Evolutionary conservation across 2,329 filamentous ascomycete genomes (phyloP).

Genomic region (Colletotrichum scovillei): DNA sequence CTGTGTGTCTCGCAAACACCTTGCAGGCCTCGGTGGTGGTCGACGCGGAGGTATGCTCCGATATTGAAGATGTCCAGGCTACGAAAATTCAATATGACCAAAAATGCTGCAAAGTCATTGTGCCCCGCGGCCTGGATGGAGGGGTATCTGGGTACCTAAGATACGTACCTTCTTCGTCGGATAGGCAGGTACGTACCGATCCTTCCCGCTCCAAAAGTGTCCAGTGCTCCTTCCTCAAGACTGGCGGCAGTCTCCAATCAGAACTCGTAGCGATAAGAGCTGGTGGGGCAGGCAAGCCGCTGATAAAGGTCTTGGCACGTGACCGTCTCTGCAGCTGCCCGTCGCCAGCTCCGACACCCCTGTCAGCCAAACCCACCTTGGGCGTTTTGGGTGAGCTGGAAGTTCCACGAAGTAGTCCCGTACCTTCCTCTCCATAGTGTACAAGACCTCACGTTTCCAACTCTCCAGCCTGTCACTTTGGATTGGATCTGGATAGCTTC

Average conservation of each 20-base stretch:
- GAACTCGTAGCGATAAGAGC: neutral
- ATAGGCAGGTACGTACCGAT: neutral
- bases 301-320: conserved; percentile 15
- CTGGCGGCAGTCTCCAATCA: neutral
- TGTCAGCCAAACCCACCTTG: conserved; percentile 29
- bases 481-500: conserved; percentile 29
- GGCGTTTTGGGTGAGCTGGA: conserved; percentile 39
- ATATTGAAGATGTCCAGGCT: neutral
- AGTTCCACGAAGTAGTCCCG: conserved; percentile 30
- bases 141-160: conserved; percentile 34
- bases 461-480: conserved; percentile 3
- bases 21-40: neutral
- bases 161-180: conserved; percentile 14
- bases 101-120: conserved; percentile 24
- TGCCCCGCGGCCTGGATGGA: conserved; percentile 36
- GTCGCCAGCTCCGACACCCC: conserved; percentile 18
- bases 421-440: neutral
- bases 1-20: neutral
- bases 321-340: conserved; percentile 18
- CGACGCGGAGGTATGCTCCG: neutral
- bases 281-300: neutral
- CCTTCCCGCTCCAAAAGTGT: neutral
- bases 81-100: neutral
- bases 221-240: neutral
- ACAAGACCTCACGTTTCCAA: neutral